Evolutionary conservation across 2,329 filamentous ascomycete genomes (phyloP).

Genomic region (Colletotrichum sp.): DNA sequence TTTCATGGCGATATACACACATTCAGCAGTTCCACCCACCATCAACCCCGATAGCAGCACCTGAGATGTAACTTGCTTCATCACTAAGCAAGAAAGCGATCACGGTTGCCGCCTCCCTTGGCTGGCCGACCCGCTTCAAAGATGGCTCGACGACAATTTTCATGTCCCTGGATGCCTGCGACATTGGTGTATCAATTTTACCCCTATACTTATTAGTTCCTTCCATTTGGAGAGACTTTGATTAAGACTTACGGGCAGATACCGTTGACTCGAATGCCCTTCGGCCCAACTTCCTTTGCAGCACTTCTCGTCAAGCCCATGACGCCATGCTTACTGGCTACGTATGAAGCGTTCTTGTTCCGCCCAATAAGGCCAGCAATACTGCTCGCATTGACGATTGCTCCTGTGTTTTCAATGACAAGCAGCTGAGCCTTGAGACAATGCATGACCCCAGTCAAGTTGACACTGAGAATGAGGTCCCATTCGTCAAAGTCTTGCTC

Average conservation of each 20-base stretch:
- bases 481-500: constrained; percentile 30
- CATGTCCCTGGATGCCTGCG: constrained; percentile 18
- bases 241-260: constrained; percentile 29
- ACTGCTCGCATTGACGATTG: constrained; percentile 51
- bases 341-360: constrained; percentile 32
- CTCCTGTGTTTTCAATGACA: constrained; percentile 41
- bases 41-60: neutral
- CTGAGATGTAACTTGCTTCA: neutral
- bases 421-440: constrained; percentile 32
- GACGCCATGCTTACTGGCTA: constrained; percentile 34
- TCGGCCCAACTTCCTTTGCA: constrained; percentile 32
- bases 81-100: constrained; percentile 10
- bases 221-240: neutral
- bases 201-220: constrained; percentile 20
- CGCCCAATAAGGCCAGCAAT: constrained; percentile 44
- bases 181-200: constrained; percentile 34
- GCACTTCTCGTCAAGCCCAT: constrained; percentile 32
- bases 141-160: constrained; percentile 22
- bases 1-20: neutral
- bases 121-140: constrained; percentile 27
- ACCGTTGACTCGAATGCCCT: constrained; percentile 31
- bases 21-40: neutral
- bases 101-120: constrained; percentile 31
- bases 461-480: constrained; percentile 31
- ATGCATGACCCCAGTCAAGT: constrained; percentile 31